phyloP scores from a whole-genome alignment of 306 rosid species.

The Malus sylvestris region DNA sequence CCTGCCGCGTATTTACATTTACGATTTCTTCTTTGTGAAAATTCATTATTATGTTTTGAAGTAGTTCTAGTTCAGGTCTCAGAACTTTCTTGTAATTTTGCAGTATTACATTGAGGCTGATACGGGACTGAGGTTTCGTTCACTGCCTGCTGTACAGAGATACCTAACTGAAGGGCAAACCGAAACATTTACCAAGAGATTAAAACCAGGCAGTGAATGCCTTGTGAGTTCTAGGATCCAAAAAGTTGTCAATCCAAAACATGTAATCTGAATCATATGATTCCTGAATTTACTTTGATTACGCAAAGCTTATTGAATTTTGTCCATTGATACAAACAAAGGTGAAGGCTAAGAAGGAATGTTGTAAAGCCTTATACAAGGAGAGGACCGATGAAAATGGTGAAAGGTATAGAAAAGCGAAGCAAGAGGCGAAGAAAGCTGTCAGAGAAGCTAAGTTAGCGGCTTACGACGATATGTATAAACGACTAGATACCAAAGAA shows the following conservation, averaged over 20 bases:
- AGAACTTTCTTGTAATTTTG: neutral
- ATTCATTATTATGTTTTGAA: neutral
- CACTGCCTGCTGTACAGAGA: slow-evolving; percentile 45
- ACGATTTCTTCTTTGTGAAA: neutral
- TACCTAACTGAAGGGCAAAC: slow-evolving; percentile 26
- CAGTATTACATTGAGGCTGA: slow-evolving; percentile 56
- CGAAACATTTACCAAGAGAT: neutral
- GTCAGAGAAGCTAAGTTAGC: too few relatives aligned
- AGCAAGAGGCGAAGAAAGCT: too few relatives aligned
- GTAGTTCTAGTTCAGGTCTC: neutral
- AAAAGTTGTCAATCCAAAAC: neutral
- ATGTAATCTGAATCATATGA: neutral
- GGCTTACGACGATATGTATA: too few relatives aligned
- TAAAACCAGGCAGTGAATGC: slow-evolving; percentile 13
- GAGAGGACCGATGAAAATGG: too few relatives aligned
- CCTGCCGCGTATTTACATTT: neutral
- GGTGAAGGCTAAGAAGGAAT: too few relatives aligned
- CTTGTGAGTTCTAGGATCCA: slow-evolving; percentile 29
- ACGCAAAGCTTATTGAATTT: neutral
- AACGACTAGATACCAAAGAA: too few relatives aligned
- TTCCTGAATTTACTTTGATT: neutral
- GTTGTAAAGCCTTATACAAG: too few relatives aligned
- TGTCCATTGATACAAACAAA: neutral
- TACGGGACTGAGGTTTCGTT: slow-evolving; percentile 46
- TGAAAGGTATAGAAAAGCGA: too few relatives aligned